These are phyloP conservation scores for Mariannaea elegans DNA, from an alignment of 2,329 filamentous ascomycete species.

Conservation along the genomic window DNA sequence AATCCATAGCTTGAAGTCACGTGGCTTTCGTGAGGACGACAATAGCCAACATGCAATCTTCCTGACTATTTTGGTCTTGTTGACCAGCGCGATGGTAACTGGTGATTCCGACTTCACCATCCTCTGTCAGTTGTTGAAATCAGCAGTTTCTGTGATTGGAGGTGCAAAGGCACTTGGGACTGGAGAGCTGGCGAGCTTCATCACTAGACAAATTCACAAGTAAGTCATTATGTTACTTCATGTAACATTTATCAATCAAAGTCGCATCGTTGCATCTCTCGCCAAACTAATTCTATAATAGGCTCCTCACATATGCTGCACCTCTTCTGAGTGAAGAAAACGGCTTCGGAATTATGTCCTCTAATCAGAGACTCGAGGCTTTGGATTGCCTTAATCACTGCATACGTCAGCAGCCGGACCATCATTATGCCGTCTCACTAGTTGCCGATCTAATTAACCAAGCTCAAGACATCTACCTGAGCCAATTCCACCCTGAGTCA, in stretches of 20 bases:
- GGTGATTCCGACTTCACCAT: constrained; percentile 11
- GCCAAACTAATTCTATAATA: not conserved
- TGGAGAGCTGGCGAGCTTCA: constrained; percentile 9
- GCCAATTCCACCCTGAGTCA: not conserved
- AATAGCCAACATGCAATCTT: constrained; percentile 6
- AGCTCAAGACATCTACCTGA: constrained; percentile 14
- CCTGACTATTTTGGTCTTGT: constrained; percentile 14
- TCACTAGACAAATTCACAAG: constrained; percentile 15
- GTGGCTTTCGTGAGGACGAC: constrained; percentile 10
- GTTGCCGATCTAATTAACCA: not conserved
- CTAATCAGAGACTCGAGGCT: not conserved
- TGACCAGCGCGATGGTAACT: constrained; percentile 13
- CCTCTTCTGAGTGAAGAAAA: constrained; percentile 10
- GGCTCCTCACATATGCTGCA: constrained; percentile 10
- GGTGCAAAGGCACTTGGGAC: not conserved
- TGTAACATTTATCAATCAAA: not conserved
- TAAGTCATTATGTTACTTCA: not conserved
- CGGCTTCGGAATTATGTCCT: not conserved
- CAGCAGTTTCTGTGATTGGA: constrained; percentile 15
- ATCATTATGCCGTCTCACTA: not conserved
- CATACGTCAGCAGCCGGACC: not conserved
- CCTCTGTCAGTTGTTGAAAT: constrained; percentile 5
- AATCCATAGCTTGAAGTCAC: constrained; percentile 10
- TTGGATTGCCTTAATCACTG: constrained; percentile 21
- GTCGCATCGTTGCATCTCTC: constrained; percentile 60